A percentile compares a stretch with the other conserved stretches of the same genome.
phyloP scores from a whole-genome alignment of 164 flowering plant genomes.

The Tetrastigma voinierianum region DNA sequence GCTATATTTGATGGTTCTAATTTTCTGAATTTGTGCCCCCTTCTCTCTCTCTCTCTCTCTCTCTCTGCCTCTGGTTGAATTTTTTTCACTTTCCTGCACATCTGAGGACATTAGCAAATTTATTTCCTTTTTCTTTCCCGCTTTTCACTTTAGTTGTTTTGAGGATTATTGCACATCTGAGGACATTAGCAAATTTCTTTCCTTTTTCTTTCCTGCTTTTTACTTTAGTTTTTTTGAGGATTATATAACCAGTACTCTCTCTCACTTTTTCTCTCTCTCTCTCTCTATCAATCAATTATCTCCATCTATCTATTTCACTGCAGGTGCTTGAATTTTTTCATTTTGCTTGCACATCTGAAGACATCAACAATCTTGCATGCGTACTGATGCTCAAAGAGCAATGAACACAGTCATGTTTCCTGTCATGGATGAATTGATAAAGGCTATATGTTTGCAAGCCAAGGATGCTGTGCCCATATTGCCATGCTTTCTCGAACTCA shows the following conservation, averaged over 20 bases:
- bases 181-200: too few species aligned
- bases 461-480: constrained; percentile 54
- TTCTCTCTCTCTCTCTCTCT: too few species aligned
- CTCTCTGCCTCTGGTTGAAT: too few species aligned
- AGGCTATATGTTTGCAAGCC: constrained; percentile 46
- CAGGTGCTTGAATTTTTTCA: constrained; percentile 97
- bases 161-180: too few species aligned
- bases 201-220: too few species aligned
- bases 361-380: constrained; percentile 93
- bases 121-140: too few species aligned
- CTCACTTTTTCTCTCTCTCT: neutral
- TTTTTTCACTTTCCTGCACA: too few species aligned
- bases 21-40: too few species aligned
- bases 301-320: constrained; percentile 2
- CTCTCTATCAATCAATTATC: neutral
- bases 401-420: constrained; percentile 57
- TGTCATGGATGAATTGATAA: constrained; percentile 66
- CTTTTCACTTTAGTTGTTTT: too few species aligned
- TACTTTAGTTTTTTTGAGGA: too few species aligned
- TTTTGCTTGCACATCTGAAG: constrained; percentile 96
- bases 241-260: neutral
- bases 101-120: neutral
- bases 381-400: constrained; percentile 82
- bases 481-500: constrained; percentile 98
- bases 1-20: too few species aligned